Conservation (phyloP, 2,329 filamentous ascomycete species). For the Cadophora luteo-olivacea region DNA sequence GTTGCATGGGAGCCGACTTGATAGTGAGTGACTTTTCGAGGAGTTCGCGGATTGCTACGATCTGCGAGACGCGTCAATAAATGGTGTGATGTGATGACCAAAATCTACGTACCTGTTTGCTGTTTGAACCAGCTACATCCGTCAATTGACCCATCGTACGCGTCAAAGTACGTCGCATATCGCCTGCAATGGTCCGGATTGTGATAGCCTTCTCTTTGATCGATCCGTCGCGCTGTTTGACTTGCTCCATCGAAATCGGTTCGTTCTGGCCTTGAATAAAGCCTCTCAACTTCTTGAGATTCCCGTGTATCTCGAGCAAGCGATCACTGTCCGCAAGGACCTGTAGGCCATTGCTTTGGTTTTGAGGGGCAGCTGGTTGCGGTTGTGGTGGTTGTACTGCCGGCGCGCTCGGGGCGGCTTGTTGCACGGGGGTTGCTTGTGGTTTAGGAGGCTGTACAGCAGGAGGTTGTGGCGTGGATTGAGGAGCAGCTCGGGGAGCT, state of each 20-base stretch:
- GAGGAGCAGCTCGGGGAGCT: not conserved
- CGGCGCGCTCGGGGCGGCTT: not conserved
- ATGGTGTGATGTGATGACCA: not conserved
- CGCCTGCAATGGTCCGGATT: conserved; percentile 71
- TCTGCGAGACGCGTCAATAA: conserved; percentile 21
- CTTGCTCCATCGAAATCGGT: not conserved
- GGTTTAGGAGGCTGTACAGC: conserved; percentile 2
- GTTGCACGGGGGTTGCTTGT: not conserved
- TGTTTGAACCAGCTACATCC: conserved; percentile 68
- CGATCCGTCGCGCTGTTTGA: conserved; percentile 4
- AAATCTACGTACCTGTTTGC: conserved; percentile 54
- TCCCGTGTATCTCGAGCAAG: conserved; percentile 67
- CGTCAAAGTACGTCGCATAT: conserved; percentile 74
- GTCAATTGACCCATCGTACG: conserved; percentile 78
- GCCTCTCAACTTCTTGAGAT: conserved; percentile 66
- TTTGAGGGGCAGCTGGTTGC: not conserved
- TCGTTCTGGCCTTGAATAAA: conserved; percentile 48
- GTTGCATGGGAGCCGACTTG: conserved; percentile 56
- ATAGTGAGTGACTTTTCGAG: conserved; percentile 57
- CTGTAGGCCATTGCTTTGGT: not conserved
- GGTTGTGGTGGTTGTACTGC: conserved; percentile 16
- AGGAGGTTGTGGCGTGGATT: conserved; percentile 3
- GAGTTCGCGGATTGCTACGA: conserved; percentile 54
- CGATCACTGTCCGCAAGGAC: conserved; percentile 47
- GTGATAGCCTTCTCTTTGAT: conserved; percentile 28